phyloP scores from a whole-genome alignment of 2,329 filamentous ascomycete genomes.

The Aspergillus sp. region DNA sequence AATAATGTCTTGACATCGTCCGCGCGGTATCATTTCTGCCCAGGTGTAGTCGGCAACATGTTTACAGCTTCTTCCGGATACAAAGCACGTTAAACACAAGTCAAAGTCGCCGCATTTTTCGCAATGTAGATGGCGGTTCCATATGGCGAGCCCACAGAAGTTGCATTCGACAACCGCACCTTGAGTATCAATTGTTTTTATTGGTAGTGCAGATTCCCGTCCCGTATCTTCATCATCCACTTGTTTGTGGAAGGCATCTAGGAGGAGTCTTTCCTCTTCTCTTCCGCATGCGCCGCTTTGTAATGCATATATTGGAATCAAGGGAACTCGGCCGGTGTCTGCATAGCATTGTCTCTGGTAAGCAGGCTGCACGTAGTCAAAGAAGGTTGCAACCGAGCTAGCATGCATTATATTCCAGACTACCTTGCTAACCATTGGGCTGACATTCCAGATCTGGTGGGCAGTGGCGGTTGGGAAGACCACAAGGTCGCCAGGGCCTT shows the following conservation, averaged over 20 bases:
- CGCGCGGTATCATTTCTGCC: constrained; percentile 33
- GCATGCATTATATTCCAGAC: constrained; percentile 40
- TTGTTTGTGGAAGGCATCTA: constrained; percentile 31
- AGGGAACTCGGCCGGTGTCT: constrained; percentile 28
- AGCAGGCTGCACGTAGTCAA: constrained; percentile 35
- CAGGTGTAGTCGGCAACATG: constrained; percentile 32
- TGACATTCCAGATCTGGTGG: constrained; percentile 39
- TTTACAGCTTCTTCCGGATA: constrained; percentile 37
- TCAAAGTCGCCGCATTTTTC: constrained; percentile 38
- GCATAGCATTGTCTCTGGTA: constrained; percentile 37
- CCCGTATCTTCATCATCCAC: constrained; percentile 33
- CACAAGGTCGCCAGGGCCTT: constrained; percentile 35
- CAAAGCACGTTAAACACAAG: constrained; percentile 35
- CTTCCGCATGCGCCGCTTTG: constrained; percentile 13
- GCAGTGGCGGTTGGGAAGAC: constrained; percentile 38
- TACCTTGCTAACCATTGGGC: constrained; percentile 34
- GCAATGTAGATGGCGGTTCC: constrained; percentile 40
- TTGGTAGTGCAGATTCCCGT: constrained; percentile 19
- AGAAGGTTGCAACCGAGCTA: constrained; percentile 33
- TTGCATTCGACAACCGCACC: constrained; percentile 36
- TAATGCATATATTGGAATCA: constrained; percentile 29
- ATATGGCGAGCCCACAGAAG: constrained; percentile 39
- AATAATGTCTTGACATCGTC: constrained; percentile 27
- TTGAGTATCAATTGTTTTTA: constrained; percentile 30
- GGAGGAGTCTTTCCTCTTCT: constrained; percentile 28